Evolutionary conservation across 2,329 filamentous ascomycete species (phyloP).

Genomic region (Fonsecaea pugnacius): DNA sequence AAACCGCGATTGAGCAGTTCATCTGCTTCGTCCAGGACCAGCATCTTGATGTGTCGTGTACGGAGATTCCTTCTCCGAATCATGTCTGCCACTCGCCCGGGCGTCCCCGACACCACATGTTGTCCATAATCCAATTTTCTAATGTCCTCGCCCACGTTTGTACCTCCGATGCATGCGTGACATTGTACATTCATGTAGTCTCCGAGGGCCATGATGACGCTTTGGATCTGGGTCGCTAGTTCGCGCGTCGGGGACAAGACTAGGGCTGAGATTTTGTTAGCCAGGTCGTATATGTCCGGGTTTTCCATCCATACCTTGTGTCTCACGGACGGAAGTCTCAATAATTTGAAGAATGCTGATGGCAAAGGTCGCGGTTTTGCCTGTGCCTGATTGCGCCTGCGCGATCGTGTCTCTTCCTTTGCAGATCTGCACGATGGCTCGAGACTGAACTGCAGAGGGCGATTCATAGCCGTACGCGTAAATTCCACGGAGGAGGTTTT

Average conservation of each 20-base stretch:
- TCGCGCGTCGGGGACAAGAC: constrained; percentile 96
- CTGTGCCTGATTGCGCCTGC: constrained; percentile 94
- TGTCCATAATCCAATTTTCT: constrained; percentile 96
- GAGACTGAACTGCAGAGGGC: constrained; percentile 94
- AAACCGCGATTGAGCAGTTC: constrained; percentile 90
- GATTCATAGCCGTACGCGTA: constrained; percentile 99
- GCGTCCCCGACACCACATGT: constrained; percentile 95
- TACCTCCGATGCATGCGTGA: constrained; percentile 97
- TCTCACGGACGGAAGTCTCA: constrained; percentile 88
- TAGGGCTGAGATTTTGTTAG: constrained; percentile 61
- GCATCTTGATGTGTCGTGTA: constrained; percentile 77
- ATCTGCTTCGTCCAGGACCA: constrained; percentile 76
- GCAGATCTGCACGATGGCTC: constrained; percentile 98
- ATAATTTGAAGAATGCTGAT: constrained; percentile 97
- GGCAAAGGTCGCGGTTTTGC: constrained; percentile 95
- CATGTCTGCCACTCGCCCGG: constrained; percentile 91
- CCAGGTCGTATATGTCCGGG: neutral
- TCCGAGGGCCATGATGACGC: constrained; percentile 98
- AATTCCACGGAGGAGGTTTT: constrained; percentile 93
- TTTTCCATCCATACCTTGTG: constrained; percentile 62
- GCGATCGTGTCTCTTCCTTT: constrained; percentile 99
- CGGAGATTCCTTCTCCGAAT: constrained; percentile 74
- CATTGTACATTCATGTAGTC: constrained; percentile 99
- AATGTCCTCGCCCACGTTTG: constrained; percentile 97
- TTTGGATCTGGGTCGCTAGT: constrained; percentile 97